Evolutionary conservation across 106 monocot species (phyloP).

Genomic region (Acanthochlamys bracteata): DNA sequence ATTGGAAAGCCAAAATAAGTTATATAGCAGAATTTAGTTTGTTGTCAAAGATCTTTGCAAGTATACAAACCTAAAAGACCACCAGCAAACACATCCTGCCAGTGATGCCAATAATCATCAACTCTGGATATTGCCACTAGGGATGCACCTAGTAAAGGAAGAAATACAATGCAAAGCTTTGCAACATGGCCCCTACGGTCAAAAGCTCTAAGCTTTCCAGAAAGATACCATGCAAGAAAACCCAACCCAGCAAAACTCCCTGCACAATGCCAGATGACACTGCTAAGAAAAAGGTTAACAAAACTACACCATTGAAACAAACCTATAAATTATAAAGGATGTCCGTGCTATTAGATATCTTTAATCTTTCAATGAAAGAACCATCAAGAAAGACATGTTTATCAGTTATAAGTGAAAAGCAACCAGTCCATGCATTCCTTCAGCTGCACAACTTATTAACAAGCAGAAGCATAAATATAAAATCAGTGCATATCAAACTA

Average conservation of each 20-base stretch:
- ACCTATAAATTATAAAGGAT: not conserved
- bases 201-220: constrained; percentile 48
- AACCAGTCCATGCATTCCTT: too few relatives aligned
- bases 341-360: too few relatives aligned
- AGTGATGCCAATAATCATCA: constrained; percentile 75
- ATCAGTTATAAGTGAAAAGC: too few relatives aligned
- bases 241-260: constrained; percentile 59
- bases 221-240: constrained; percentile 50
- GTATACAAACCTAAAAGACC: constrained; percentile 37
- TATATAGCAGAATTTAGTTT: not conserved
- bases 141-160: constrained; percentile 43
- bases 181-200: constrained; percentile 45
- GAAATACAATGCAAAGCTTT: constrained; percentile 53
- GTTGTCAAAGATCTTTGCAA: not conserved
- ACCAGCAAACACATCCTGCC: constrained; percentile 64
- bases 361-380: too few relatives aligned
- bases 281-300: not conserved
- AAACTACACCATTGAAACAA: not conserved
- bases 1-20: not conserved
- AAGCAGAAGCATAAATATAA: too few relatives aligned
- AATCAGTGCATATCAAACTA: too few relatives aligned
- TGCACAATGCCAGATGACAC: constrained; percentile 12
- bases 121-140: constrained; percentile 57
- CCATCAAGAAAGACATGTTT: too few relatives aligned
- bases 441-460: too few relatives aligned